Percentiles rank a stretch among this genome's conserved stretches.
These are phyloP conservation scores for Paratrypanosoma confusum DNA, from an alignment of 208 protist genomes.

Conservation along the genomic window DNA sequence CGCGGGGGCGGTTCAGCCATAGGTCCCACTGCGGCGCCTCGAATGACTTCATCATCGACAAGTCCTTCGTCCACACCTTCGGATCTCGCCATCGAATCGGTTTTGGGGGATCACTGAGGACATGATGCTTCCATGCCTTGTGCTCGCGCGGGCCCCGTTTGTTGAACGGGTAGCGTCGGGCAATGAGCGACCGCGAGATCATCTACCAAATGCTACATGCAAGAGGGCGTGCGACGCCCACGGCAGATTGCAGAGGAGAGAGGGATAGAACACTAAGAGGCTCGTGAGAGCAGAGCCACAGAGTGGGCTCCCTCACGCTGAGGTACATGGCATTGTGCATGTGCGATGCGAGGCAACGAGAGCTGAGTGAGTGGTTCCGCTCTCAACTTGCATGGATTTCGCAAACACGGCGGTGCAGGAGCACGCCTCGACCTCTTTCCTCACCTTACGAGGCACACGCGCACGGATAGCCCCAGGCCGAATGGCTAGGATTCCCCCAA, in stretches of 20 bases:
- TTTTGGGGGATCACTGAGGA: slow-evolving; percentile 81
- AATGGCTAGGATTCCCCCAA: too few species aligned
- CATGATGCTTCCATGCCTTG: slow-evolving; percentile 88
- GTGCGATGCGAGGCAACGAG: too few species aligned
- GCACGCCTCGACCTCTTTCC: too few species aligned
- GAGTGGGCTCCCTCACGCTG: too few species aligned
- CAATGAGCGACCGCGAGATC: slow-evolving; percentile 44
- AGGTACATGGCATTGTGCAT: too few species aligned
- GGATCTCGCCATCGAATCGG: slow-evolving; percentile 85
- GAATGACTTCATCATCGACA: slow-evolving; percentile 86
- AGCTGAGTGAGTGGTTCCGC: too few species aligned
- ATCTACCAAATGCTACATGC: slow-evolving; percentile 11
- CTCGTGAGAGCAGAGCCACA: not conserved
- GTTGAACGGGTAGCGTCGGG: slow-evolving; percentile 77
- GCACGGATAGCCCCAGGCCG: too few species aligned
- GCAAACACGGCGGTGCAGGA: too few species aligned
- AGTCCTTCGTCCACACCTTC: slow-evolving; percentile 86
- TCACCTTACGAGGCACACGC: too few species aligned
- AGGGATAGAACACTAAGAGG: slow-evolving; percentile 1
- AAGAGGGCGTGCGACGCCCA: not conserved
- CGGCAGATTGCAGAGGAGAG: not conserved
- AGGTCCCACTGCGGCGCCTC: slow-evolving; percentile 87
- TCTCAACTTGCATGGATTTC: too few species aligned
- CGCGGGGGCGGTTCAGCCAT: slow-evolving; percentile 77
- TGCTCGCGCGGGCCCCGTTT: slow-evolving; percentile 76